phyloP scores from a whole-genome alignment of 768 basidiomycete species.

The Tephrocybe rancida region DNA sequence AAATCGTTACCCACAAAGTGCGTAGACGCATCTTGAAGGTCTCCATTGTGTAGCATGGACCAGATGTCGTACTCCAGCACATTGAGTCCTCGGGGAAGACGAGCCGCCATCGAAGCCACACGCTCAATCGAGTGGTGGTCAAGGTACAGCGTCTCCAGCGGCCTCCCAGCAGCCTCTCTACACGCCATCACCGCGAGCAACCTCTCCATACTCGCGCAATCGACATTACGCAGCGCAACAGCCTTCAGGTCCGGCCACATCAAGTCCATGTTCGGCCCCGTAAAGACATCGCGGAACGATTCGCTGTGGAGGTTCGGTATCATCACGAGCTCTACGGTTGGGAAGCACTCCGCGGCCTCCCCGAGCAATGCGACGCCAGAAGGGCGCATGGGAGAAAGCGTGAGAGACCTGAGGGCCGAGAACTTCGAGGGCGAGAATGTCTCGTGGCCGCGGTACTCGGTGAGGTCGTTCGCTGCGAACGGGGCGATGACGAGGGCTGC shows the following conservation, averaged over 20 bases:
- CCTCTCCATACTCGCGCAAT: conserved; percentile 9
- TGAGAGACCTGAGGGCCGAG: conserved; percentile 11
- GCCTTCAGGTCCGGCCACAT: conserved; percentile 14
- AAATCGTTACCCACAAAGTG: conserved; percentile 20
- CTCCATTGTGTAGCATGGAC: conserved; percentile 10
- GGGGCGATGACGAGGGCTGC: conserved; percentile 15
- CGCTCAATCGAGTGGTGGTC: conserved; percentile 13
- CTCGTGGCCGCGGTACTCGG: conserved; percentile 10
- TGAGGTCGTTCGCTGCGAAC: not conserved
- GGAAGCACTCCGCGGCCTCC: conserved; percentile 16
- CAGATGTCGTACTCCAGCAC: conserved; percentile 17
- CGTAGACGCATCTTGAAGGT: conserved; percentile 10
- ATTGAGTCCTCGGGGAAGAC: conserved; percentile 1
- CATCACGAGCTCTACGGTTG: conserved; percentile 14
- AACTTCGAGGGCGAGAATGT: conserved; percentile 12
- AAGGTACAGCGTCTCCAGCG: conserved; percentile 15
- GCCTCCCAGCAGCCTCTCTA: conserved; percentile 7
- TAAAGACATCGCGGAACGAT: conserved; percentile 14
- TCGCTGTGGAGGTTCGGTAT: conserved; percentile 16
- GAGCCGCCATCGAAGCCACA: conserved; percentile 3
- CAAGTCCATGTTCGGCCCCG: not conserved
- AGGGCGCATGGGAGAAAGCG: conserved; percentile 14
- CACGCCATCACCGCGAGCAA: conserved; percentile 10
- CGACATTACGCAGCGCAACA: conserved; percentile 17
- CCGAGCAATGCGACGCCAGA: conserved; percentile 10